phyloP scores from a whole-genome alignment of 1,284 basidiomycete genomes.

The Boletus semigastroideus region DNA sequence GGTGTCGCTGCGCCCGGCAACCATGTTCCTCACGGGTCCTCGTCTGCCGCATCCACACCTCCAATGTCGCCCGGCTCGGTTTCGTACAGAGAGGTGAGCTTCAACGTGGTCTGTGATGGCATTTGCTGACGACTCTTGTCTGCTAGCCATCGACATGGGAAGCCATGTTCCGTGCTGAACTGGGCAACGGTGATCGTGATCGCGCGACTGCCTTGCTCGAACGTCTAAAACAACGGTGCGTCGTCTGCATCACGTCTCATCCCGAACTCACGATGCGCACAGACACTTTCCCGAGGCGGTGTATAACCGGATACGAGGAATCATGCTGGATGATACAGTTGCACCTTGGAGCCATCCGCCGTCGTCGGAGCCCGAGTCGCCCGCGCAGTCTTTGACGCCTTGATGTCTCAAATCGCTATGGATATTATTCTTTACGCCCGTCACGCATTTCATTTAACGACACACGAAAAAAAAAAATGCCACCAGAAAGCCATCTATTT shows the following conservation, averaged over 20 bases:
- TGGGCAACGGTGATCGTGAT: slow-evolving; percentile 73
- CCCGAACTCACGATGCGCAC: not conserved
- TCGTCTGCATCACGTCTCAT: slow-evolving; percentile 1
- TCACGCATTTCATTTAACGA: not conserved
- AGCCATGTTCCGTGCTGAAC: slow-evolving; percentile 92
- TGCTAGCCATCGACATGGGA: slow-evolving; percentile 87
- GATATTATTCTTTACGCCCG: no score
- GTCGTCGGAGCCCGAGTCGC: slow-evolving; percentile 12
- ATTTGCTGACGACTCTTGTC: not conserved
- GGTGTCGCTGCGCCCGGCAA: slow-evolving; percentile 91
- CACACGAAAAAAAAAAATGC: no score
- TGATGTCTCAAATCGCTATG: not conserved
- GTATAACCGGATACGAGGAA: slow-evolving; percentile 62
- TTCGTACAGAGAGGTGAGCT: slow-evolving; percentile 86
- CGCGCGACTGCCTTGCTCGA: slow-evolving; percentile 72
- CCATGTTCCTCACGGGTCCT: slow-evolving; percentile 67
- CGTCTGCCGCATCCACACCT: slow-evolving; percentile 15
- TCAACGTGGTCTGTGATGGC: not conserved
- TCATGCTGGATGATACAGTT: slow-evolving; percentile 55
- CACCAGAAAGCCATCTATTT: no score
- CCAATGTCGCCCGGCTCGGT: slow-evolving; percentile 44
- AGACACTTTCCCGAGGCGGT: slow-evolving; percentile 73
- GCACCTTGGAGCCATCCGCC: slow-evolving; percentile 29
- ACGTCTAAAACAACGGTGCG: slow-evolving; percentile 73
- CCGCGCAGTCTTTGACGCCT: not conserved